Percentiles rank a stretch among this genome's conserved stretches.
Conservation (phyloP, 1,284 basidiomycete genomes). For the Heterobasidion irregulare region DNA sequence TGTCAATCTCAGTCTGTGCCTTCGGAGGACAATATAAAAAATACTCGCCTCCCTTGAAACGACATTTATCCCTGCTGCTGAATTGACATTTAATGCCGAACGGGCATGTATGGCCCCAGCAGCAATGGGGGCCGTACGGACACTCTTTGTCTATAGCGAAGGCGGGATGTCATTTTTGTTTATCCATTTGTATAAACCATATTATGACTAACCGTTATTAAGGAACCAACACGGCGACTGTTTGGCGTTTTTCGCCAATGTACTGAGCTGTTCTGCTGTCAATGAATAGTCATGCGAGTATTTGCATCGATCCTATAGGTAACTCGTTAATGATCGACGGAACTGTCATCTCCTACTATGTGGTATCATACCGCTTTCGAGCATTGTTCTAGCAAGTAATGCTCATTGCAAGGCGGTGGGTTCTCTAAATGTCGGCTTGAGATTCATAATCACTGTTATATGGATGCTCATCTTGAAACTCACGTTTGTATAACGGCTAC, state of each 20-base stretch:
- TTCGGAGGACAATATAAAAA: background rate
- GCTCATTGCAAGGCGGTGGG: conserved; percentile 75
- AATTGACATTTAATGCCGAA: conserved; percentile 52
- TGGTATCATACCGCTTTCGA: conserved; percentile 56
- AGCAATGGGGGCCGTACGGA: conserved; percentile 62
- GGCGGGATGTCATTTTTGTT: background rate
- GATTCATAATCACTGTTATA: background rate
- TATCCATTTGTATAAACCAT: background rate
- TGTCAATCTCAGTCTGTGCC: conserved; percentile 1
- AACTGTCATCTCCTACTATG: background rate
- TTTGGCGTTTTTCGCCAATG: conserved; percentile 63
- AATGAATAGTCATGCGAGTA: conserved; percentile 73
- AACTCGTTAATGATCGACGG: conserved; percentile 5
- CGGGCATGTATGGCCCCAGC: conserved; percentile 77
- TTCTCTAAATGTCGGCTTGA: conserved; percentile 32
- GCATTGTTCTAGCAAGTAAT: conserved; percentile 63
- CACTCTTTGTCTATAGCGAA: conserved; percentile 51
- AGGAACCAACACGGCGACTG: conserved; percentile 76
- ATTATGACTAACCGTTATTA: conserved; percentile 47
- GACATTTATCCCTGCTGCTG: conserved; percentile 55
- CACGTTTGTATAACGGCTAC: conserved; percentile 31
- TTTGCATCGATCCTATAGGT: conserved; percentile 54
- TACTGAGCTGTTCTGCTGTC: conserved; percentile 57
- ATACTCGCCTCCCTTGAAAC: conserved; percentile 71
- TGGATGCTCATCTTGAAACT: conserved; percentile 4